Evolutionary conservation across 1,284 basidiomycete genomes (phyloP), one percentile per base, ranked within the genome.

Genomic region (Amylostereum areolatum): DNA sequence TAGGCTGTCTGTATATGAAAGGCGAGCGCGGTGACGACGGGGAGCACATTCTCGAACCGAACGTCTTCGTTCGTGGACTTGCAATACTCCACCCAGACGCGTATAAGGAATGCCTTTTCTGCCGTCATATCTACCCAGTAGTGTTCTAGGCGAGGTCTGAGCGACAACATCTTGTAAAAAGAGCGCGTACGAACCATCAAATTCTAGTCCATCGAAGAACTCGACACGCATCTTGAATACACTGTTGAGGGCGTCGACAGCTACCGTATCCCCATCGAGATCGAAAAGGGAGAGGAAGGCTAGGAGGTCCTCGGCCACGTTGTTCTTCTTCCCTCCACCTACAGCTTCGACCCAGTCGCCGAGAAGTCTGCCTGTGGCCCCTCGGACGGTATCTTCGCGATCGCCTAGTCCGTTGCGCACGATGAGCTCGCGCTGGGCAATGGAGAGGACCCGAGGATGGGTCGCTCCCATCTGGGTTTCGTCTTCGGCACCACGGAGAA

Each of bases 11-110:
- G 89, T 35, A 97, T 85, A 46, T 80, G 76, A 71, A 90, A 96
- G 0, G 93, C 94, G 45, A 97, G 81, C 0, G 85, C 83, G 0
- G 92, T 97, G 24, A 97, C 89, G 35, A 94, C 89, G 0, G 96
- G 96, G 8, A 98, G 73, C 8, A 81, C 78, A 3, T 76, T 68
- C 59, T 97, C 93, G 1, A 96, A 70, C 18, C 81, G 77, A 1
- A 72, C 68, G 44, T 89, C 84, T 46, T 88, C 80, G 57, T 85
- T 81, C 43, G 65, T 76, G 3, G 72, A 66, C 31, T 84, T 66
- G 55, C 89, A 93, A 62, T 93, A 82, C 43, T 93, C 86, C 30
- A 92, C 81, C 60, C 92, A 96, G 4, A 90, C 82, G 18, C 93
- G 85, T 0, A 85, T 88, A 1, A 98, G 75, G 58, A 97, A 85